Evolutionary conservation across 305 asterid species (phyloP).

Genomic region (Fraxinus platypoda): DNA sequence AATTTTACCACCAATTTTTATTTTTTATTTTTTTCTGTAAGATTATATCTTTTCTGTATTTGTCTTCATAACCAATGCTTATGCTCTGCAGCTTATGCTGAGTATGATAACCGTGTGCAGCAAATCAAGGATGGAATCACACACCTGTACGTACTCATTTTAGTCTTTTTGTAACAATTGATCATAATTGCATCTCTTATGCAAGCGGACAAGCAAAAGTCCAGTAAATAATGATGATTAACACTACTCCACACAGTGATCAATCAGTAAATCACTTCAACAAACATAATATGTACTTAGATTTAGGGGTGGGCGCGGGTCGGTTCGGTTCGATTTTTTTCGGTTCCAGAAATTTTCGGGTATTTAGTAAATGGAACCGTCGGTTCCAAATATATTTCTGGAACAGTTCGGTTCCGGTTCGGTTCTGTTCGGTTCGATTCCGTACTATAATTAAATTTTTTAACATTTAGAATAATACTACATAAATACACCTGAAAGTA

Average conservation of each 20-base stretch:
- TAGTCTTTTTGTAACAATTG: slow-evolving; percentile 16
- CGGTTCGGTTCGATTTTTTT: no score
- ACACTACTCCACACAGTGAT: neutral
- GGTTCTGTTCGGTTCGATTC: no score
- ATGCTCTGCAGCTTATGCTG: slow-evolving; percentile 54
- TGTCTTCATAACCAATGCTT: slow-evolving; percentile 14
- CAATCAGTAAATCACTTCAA: neutral
- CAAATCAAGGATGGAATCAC: slow-evolving; percentile 77
- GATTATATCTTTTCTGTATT: slow-evolving; percentile 1
- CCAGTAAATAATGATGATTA: slow-evolving; percentile 11
- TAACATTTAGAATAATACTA: no score
- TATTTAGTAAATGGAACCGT: no score
- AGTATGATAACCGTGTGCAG: slow-evolving; percentile 67
- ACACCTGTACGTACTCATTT: slow-evolving; percentile 62
- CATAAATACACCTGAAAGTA: no score
- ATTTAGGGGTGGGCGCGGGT: no score
- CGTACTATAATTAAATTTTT: no score
- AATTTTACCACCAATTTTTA: neutral
- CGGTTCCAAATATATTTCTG: no score
- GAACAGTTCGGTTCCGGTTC: no score
- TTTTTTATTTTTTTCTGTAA: neutral
- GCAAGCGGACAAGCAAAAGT: slow-evolving; percentile 10
- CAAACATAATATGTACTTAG: neutral
- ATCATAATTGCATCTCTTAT: neutral
- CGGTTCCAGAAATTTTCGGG: no score